Evolutionary conservation across 805 yeast species (phyloP).

Genomic region (Hanseniaspora jakobsenii): DNA sequence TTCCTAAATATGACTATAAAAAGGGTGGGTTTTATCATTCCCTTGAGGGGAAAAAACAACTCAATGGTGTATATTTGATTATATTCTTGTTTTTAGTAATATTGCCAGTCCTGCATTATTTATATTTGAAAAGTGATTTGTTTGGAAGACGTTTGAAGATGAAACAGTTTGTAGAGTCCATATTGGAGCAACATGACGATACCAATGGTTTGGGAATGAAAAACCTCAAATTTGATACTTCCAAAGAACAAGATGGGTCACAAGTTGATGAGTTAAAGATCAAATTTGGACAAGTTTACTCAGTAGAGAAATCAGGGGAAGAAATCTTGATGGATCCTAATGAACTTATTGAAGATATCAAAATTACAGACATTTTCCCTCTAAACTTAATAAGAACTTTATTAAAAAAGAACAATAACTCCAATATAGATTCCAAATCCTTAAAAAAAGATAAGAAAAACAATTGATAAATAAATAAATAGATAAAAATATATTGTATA

Average conservation of each 20-base stretch:
- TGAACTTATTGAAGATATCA: neutral
- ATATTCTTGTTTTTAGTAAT: constrained; percentile 39
- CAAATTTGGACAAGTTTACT: constrained; percentile 46
- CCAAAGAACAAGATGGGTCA: constrained; percentile 32
- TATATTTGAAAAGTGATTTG: constrained; percentile 42
- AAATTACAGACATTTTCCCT: constrained; percentile 15
- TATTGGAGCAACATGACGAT: constrained; percentile 43
- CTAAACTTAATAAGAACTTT: constrained; percentile 12
- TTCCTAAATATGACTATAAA: constrained; percentile 68
- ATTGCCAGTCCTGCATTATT: constrained; percentile 46
- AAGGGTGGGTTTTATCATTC: constrained; percentile 44
- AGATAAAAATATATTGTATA: too few relatives aligned
- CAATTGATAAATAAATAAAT: neutral
- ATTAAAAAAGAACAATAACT: neutral
- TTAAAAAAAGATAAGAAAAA: neutral
- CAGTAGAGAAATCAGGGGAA: constrained; percentile 36
- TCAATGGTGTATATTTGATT: constrained; percentile 30
- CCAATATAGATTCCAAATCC: too few relatives aligned
- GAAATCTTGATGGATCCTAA: constrained; percentile 27
- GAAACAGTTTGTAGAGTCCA: constrained; percentile 37
- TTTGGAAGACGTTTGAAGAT: constrained; percentile 48
- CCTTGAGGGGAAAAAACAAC: constrained; percentile 44
- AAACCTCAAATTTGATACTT: constrained; percentile 32
- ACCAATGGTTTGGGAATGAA: constrained; percentile 41
- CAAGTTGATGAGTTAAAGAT: constrained; percentile 44